A percentile compares a stretch with the other conserved stretches of the same genome.
Conservation (phyloP, 2,329 filamentous ascomycete species). For the Lecanicillium sp. region DNA sequence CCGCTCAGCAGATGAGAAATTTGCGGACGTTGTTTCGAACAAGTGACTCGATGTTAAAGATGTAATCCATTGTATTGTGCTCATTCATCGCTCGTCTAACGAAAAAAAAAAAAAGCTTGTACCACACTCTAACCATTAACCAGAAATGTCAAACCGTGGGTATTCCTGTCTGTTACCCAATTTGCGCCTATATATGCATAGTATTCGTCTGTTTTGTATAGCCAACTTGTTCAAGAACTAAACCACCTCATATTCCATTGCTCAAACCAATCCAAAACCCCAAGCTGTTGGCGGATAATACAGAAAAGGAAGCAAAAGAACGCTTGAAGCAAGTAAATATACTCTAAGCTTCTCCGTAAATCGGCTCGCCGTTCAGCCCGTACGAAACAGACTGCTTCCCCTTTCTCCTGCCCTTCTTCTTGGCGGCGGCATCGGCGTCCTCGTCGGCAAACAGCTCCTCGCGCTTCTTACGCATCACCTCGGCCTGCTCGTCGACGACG, state of each 20-base stretch:
- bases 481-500: conserved; percentile 37
- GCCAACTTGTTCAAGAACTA: conserved; percentile 12
- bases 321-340: neutral
- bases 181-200: too few relatives aligned
- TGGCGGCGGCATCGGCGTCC: conserved; percentile 18
- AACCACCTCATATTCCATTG: too few relatives aligned
- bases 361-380: conserved; percentile 29
- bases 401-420: conserved; percentile 26
- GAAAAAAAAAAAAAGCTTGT: neutral
- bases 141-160: too few relatives aligned
- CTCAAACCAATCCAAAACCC: neutral
- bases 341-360: conserved; percentile 16
- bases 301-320: conserved; percentile 1
- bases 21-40: too few relatives aligned
- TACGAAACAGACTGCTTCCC: conserved; percentile 25
- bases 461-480: conserved; percentile 37
- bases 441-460: conserved; percentile 41
- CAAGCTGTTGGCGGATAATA: neutral
- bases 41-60: too few relatives aligned
- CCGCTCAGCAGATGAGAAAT: too few relatives aligned
- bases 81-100: too few relatives aligned
- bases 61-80: too few relatives aligned
- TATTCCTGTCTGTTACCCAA: too few relatives aligned
- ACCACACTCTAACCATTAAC: too few relatives aligned
- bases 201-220: too few relatives aligned